Evolutionary conservation across 805 yeast genomes (phyloP).

Genomic region (Candida odintsovae): DNA sequence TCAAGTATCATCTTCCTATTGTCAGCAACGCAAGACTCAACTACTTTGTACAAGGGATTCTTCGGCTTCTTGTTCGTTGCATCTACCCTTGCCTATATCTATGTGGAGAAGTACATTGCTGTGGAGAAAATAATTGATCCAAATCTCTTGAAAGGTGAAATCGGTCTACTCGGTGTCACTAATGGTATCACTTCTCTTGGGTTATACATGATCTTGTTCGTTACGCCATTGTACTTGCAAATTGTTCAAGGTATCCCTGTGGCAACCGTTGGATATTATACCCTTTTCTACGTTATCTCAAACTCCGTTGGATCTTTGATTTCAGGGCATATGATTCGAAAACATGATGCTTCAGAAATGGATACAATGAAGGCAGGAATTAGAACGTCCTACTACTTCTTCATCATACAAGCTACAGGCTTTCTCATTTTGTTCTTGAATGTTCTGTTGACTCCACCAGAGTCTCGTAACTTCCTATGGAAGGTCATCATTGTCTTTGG

Average conservation of each 20-base stretch:
- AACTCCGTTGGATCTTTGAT: slow-evolving; percentile 34
- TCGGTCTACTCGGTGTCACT: slow-evolving; percentile 32
- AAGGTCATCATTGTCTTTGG: slow-evolving; percentile 23
- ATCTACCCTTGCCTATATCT: slow-evolving; percentile 20
- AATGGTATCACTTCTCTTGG: slow-evolving; percentile 33
- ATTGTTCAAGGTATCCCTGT: slow-evolving; percentile 35
- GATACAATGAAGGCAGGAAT: slow-evolving; percentile 21
- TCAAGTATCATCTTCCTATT: slow-evolving; percentile 31
- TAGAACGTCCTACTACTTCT: slow-evolving; percentile 8
- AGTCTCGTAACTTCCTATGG: slow-evolving; percentile 12
- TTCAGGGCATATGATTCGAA: slow-evolving; percentile 29
- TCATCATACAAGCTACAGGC: slow-evolving; percentile 16
- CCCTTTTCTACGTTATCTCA: slow-evolving; percentile 35
- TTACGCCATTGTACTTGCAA: slow-evolving; percentile 38
- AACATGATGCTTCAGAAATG: slow-evolving; percentile 16
- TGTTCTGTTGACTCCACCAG: slow-evolving; percentile 11
- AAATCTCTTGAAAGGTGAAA: slow-evolving; percentile 30
- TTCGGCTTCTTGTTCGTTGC: slow-evolving; percentile 10
- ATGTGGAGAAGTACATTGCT: slow-evolving; percentile 33
- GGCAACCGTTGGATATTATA: slow-evolving; percentile 33
- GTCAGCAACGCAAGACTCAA: slow-evolving; percentile 19
- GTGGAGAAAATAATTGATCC: slow-evolving; percentile 37
- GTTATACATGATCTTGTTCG: slow-evolving; percentile 30
- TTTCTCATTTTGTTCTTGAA: slow-evolving; percentile 9
- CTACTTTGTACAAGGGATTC: slow-evolving; percentile 8